Base-by-base conservation (phyloP, 2,329 filamentous ascomycete species). In the Septoria linicola region DNA sequence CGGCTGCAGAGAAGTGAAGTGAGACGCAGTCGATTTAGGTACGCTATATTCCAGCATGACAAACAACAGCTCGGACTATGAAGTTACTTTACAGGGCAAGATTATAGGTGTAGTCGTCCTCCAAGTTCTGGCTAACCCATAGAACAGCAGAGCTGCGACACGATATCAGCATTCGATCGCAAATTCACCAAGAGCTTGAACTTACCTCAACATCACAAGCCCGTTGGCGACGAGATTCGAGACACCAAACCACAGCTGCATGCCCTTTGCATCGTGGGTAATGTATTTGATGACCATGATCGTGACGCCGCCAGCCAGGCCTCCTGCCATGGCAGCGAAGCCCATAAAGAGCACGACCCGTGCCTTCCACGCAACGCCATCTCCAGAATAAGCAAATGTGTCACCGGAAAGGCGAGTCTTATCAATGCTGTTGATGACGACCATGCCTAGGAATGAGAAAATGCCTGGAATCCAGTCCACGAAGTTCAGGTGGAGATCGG, bases 381-480 rank as follows among this genome's bases (percentile, higher is more conserved):
- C 81, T 10, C 62, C 62, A 2, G 83, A 83, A 68, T 86, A 86
- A 53, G 77, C 81, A 65, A 82, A 86, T 63, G 74, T 80, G 65
- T 87, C 83, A 27, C 80, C 81, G 32, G 76, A 79, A 49, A 87
- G 68, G 34, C 82, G 75, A 20, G 80, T 79, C 71, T 87, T 87
- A 64, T 87, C 83, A 63, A 87, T 86, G 55, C 77, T 82, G 70
- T 87, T 87, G 74, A 87, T 86, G 61, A 87, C 81, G 43, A 87
- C 76, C 83, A 87, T 86, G 54, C 83, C 83, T 25, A 87, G 75
- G 54, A 80, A 76, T 36, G 80, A 84, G 74, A 84, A 87, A 70
- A 87, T 87, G 54, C 80, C 79, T 3, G 83, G 84, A 60, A 87
- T 83, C 83, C 83, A 87, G 73, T 87, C 83, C 59, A 86, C 77